These are phyloP conservation scores for Backusella circina DNA, from an alignment of 192 early-diverging fungal genomes.

Conservation along the genomic window DNA sequence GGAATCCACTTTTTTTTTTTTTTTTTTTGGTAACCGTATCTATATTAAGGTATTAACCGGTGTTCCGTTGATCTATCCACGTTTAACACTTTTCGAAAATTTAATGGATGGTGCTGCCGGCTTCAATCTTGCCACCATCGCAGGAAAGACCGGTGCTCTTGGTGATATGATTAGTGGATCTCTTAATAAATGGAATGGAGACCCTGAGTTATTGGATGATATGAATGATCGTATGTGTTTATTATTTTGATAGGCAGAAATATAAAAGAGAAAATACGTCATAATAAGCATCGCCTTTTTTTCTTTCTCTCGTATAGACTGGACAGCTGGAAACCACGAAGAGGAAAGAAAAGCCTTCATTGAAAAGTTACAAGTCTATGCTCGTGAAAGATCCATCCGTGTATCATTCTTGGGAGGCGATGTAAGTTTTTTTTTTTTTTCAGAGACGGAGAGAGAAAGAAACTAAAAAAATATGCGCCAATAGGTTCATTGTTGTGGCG, in stretches of 20 bases:
- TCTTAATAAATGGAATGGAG: conserved; percentile 58
- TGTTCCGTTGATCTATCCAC: conserved; percentile 77
- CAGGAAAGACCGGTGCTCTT: conserved; percentile 54
- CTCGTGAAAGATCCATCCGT: conserved; percentile 54
- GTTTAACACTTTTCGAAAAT: conserved; percentile 63
- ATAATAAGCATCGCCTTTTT: not conserved
- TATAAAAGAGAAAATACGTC: not conserved
- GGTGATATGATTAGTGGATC: conserved; percentile 33
- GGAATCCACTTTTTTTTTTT: no score
- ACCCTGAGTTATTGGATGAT: conserved; percentile 83
- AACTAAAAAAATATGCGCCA: not conserved
- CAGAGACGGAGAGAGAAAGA: not conserved
- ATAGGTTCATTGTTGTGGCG: conserved; percentile 63
- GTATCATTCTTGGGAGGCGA: conserved; percentile 83
- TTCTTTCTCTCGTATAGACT: conserved; percentile 18
- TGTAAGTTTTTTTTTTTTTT: conserved; percentile 67
- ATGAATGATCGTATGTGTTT: conserved; percentile 67
- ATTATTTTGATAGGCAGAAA: not conserved
- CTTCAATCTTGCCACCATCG: conserved; percentile 50
- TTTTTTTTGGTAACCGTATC: no score
- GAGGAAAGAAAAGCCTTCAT: conserved; percentile 69
- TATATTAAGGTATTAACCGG: conserved; percentile 48
- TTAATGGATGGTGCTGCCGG: conserved; percentile 56
- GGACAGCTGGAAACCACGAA: conserved; percentile 63
- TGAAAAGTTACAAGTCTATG: conserved; percentile 60